phyloP scores from a whole-genome alignment of 2,329 filamentous ascomycete genomes.

The Hypoxylon sp. region DNA sequence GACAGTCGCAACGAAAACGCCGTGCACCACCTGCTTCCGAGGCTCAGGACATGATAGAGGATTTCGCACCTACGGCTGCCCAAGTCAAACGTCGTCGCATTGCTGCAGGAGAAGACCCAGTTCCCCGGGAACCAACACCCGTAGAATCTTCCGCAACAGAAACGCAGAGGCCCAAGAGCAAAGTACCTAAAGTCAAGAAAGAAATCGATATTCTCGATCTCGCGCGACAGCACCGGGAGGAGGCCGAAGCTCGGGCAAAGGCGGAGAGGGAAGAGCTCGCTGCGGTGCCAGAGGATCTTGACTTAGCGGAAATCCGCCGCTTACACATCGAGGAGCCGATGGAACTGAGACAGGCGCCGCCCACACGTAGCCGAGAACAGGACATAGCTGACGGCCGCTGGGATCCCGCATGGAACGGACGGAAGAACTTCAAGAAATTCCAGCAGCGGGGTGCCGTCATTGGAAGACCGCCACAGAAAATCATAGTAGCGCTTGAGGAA shows the following conservation, averaged over 20 bases:
- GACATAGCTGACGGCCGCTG: conserved; percentile 74
- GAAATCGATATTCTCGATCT: conserved; percentile 79
- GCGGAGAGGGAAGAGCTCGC: conserved; percentile 69
- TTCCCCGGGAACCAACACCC: conserved; percentile 54
- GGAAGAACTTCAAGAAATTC: conserved; percentile 97
- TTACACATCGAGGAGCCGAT: conserved; percentile 85
- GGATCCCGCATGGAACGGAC: conserved; percentile 92
- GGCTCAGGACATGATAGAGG: conserved; percentile 74
- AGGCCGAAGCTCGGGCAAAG: conserved; percentile 75
- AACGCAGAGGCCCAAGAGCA: conserved; percentile 62
- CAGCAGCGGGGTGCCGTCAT: conserved; percentile 67
- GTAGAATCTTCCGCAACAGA: conserved; percentile 50
- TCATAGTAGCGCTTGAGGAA: conserved; percentile 81
- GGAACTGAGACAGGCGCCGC: conserved; percentile 66
- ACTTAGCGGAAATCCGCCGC: conserved; percentile 79
- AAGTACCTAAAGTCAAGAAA: conserved; percentile 63
- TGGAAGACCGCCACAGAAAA: conserved; percentile 59
- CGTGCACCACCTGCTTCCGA: conserved; percentile 59
- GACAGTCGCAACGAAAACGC: conserved; percentile 62
- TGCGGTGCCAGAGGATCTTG: conserved; percentile 72
- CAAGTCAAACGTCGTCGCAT: conserved; percentile 84
- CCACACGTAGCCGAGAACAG: conserved; percentile 62
- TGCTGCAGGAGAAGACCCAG: conserved; percentile 67
- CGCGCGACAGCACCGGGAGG: conserved; percentile 71
- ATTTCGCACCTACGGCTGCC: conserved; percentile 81